These are phyloP conservation scores for Coccomyxa subellipsoidea DNA, from an alignment of 163 green algal genomes.

Conservation along the genomic window DNA sequence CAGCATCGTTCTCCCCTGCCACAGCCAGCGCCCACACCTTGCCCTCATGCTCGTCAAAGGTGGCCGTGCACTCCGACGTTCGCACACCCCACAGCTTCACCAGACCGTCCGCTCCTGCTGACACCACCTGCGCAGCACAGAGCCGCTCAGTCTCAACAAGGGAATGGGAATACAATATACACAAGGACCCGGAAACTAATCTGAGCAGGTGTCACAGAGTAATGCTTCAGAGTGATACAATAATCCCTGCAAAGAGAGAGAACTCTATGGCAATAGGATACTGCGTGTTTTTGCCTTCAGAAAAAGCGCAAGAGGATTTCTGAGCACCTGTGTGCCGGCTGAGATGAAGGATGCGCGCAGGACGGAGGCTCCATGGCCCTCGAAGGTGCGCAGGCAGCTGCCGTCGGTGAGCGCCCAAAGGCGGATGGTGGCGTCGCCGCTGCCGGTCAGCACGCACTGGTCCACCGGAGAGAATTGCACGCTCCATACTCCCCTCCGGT, in stretches of 20 bases:
- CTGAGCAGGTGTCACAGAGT: too few species aligned
- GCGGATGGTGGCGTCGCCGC: conserved; percentile 79
- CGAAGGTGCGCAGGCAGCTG: conserved; percentile 85
- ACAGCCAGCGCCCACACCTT: conserved; percentile 89
- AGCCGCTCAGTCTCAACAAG: too few species aligned
- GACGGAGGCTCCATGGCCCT: conserved; percentile 86
- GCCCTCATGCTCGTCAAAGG: conserved; percentile 93
- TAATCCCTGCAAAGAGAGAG: too few species aligned
- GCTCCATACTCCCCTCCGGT: conserved; percentile 91
- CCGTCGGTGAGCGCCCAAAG: conserved; percentile 83
- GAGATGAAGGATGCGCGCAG: conserved; percentile 77
- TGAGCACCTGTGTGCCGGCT: conserved; percentile 65
- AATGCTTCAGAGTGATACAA: too few species aligned
- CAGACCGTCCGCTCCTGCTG: conserved; percentile 84
- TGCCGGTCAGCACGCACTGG: conserved; percentile 45
- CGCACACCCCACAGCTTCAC: conserved; percentile 90
- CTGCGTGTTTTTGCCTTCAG: too few species aligned
- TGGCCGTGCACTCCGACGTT: conserved; percentile 72
- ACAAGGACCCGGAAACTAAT: too few species aligned
- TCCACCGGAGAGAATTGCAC: conserved; percentile 90
- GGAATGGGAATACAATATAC: too few species aligned
- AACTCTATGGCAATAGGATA: too few species aligned
- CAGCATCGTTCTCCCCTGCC: conserved; percentile 28
- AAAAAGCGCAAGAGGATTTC: neutral
- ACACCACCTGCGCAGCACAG: conserved; percentile 40